Percentiles rank a stretch among this genome's conserved stretches.
Conservation (phyloP, 495 filamentous ascomycete genomes). For the Penicillium angulare region DNA sequence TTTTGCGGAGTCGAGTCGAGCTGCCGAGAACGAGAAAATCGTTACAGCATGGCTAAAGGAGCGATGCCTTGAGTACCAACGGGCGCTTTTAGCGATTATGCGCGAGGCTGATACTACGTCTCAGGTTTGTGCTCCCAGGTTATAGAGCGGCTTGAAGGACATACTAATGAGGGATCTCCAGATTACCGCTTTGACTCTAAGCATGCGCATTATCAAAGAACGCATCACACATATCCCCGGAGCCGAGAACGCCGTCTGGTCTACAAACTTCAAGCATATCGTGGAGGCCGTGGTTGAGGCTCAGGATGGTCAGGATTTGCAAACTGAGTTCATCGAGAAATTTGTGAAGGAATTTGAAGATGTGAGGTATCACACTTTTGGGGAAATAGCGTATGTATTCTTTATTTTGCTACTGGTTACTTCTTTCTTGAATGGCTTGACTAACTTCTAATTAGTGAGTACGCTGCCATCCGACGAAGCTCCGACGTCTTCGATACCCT, state of each 20-base stretch:
- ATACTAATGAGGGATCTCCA: conserved; percentile 24
- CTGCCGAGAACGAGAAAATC: conserved; percentile 68
- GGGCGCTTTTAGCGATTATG: conserved; percentile 53
- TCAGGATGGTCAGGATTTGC: conserved; percentile 52
- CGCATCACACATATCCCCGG: conserved; percentile 61
- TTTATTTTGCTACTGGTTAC: background rate
- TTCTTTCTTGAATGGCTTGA: conserved; percentile 15
- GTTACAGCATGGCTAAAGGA: conserved; percentile 78
- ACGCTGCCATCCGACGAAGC: conserved; percentile 30
- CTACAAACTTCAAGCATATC: conserved; percentile 60
- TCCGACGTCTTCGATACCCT: conserved; percentile 49
- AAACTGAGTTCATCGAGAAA: conserved; percentile 69
- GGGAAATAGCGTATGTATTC: conserved; percentile 60
- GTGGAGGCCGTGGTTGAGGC: conserved; percentile 61
- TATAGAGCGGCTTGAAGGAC: conserved; percentile 1
- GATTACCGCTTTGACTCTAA: conserved; percentile 66
- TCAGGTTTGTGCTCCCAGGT: conserved; percentile 24
- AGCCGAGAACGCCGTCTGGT: conserved; percentile 63
- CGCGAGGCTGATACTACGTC: conserved; percentile 48
- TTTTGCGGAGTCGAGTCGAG: conserved; percentile 59
- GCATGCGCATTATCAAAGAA: conserved; percentile 81
- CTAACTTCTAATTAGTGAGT: conserved; percentile 20
- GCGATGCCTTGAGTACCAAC: conserved; percentile 67
- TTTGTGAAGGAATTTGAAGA: conserved; percentile 81
- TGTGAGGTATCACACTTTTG: conserved; percentile 77